Evolutionary conservation across 257 asterid species (phyloP).

Genomic region (Datura wrightii): DNA sequence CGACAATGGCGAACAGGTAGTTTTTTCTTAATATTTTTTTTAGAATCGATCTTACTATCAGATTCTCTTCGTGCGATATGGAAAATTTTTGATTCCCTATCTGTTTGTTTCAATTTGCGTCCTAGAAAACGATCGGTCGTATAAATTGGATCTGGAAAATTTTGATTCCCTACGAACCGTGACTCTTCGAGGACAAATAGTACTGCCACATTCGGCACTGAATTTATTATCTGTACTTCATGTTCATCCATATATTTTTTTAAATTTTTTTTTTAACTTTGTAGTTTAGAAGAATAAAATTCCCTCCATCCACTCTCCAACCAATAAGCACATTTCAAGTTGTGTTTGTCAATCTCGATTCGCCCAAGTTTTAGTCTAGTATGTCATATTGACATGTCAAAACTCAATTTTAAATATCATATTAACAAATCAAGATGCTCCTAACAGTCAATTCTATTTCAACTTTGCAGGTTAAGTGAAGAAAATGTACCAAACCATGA

Average conservation of each 20-base stretch:
- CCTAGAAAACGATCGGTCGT: not conserved
- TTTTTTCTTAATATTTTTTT: not conserved
- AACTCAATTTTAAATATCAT: not conserved
- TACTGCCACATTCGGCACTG: not conserved
- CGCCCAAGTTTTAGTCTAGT: not conserved
- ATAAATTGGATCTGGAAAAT: slow-evolving; percentile 40
- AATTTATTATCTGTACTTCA: not conserved
- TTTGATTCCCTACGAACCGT: not conserved
- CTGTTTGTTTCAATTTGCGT: not conserved
- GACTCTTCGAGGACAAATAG: not conserved
- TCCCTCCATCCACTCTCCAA: not conserved
- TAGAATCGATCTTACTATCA: too few species aligned
- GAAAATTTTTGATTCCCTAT: too few species aligned
- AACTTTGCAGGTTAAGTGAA: slow-evolving; percentile 50
- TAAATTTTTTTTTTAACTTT: too few species aligned
- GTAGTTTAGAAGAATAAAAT: not conserved
- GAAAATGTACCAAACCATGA: slow-evolving; percentile 50
- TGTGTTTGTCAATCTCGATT: not conserved
- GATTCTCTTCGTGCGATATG: too few species aligned
- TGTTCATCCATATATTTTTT: too few species aligned
- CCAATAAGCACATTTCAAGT: not conserved
- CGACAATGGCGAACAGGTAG: slow-evolving; percentile 61
- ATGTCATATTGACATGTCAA: not conserved
- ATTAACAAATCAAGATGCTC: not conserved
- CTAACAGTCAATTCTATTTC: not conserved